Evolutionary conservation across 306 rosid genomes (phyloP).

Genomic region (Phaseolus lunatus): DNA sequence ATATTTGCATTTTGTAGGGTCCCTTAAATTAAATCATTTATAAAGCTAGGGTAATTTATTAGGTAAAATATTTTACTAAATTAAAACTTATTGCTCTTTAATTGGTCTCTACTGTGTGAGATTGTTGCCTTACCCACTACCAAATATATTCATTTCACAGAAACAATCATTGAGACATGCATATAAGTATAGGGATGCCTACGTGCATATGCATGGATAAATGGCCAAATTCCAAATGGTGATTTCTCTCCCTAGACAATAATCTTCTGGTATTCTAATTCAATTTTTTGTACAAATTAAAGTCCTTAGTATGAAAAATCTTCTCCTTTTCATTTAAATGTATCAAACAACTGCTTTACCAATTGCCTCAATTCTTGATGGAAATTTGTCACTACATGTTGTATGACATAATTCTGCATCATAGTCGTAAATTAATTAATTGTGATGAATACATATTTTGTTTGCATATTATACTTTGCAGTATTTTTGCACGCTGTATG

Average conservation of each 20-base stretch:
- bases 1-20: conserved; percentile 32
- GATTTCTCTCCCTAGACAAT: conserved; percentile 15
- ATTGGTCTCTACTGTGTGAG: conserved; percentile 28
- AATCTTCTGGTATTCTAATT: conserved; percentile 38
- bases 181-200: neutral
- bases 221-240: conserved; percentile 31
- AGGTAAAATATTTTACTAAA: conserved; percentile 14
- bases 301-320: conserved; percentile 17
- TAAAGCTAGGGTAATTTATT: conserved; percentile 15
- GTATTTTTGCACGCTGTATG: conserved; percentile 24
- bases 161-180: conserved; percentile 8
- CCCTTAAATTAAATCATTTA: too few species aligned
- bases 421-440: conserved; percentile 11
- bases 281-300: conserved; percentile 23
- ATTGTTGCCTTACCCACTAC: conserved; percentile 30
- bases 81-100: conserved; percentile 19
- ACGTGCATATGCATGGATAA: conserved; percentile 28
- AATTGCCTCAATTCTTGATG: conserved; percentile 23
- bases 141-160: conserved; percentile 15
- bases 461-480: conserved; percentile 26
- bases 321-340: conserved; percentile 31
- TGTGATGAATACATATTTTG: conserved; percentile 2
- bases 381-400: conserved; percentile 21
- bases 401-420: conserved; percentile 33
- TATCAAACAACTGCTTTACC: conserved; percentile 32